A percentile compares a stretch with the other conserved stretches of the same genome.
phyloP scores from a whole-genome alignment of 495 filamentous ascomycete genomes.

The Hypoxylon intermedium region DNA sequence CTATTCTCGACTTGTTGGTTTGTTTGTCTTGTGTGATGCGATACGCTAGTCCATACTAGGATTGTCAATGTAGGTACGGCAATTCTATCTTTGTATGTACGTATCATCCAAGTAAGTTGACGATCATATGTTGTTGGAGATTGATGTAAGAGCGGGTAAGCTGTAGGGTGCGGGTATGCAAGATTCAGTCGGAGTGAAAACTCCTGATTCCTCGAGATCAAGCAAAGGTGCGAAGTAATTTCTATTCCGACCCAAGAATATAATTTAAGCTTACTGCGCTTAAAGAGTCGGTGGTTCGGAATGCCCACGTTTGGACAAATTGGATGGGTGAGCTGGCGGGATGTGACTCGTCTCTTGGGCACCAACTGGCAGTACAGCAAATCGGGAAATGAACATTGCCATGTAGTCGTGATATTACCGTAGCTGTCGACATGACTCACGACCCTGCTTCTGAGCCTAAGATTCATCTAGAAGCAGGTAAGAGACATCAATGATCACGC shows the following conservation, averaged over 20 bases:
- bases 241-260: neutral
- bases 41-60: neutral
- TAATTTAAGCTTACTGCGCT: slow-evolving; percentile 14
- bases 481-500: neutral
- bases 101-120: too few relatives aligned
- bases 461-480: neutral
- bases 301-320: slow-evolving; percentile 8
- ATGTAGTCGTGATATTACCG: slow-evolving; percentile 13
- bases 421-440: slow-evolving; percentile 26
- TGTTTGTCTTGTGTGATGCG: slow-evolving; percentile 1
- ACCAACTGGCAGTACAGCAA: slow-evolving; percentile 6
- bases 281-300: slow-evolving; percentile 9
- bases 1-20: slow-evolving; percentile 8
- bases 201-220: neutral
- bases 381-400: slow-evolving; percentile 10
- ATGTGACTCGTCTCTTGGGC: slow-evolving; percentile 13
- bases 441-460: neutral
- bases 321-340: slow-evolving; percentile 24
- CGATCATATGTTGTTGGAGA: too few relatives aligned
- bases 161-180: slow-evolving; percentile 18
- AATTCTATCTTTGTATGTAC: too few relatives aligned
- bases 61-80: slow-evolving; percentile 5
- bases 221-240: neutral
- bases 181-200: slow-evolving; percentile 3
- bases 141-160: neutral